Evolutionary conservation across 768 basidiomycete genomes (phyloP), one percentile per base, ranked within the genome.

Genomic region (Naematelia aurantialba): DNA sequence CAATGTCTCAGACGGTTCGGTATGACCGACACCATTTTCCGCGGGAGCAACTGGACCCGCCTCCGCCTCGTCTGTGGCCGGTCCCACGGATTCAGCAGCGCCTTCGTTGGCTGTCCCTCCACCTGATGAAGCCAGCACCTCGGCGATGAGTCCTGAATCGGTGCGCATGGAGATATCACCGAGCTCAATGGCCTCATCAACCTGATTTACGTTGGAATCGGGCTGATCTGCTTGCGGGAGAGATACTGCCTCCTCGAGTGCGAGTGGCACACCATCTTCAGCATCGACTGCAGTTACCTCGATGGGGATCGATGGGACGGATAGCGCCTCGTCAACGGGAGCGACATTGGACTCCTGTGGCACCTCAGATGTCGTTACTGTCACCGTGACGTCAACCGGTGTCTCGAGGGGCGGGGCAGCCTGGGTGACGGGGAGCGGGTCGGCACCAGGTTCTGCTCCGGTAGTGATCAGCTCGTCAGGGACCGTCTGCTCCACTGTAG

Each of bases 151-250:
- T 21, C 44, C 60, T 24, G 44, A 26, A 50, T 63, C 48, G 2
- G 59, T 64, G 29, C 39, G 25, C 56, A 67, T 65, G n/a, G 65
- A 64, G 5, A 67, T 49, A 46, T 57, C 58, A 17, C 66, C 58
- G 13, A 24, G 31, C 3, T 48, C 55, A 4, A n/a, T 21, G 30
- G 2, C 49, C 19, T 42, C 39, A 25, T 51, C 27, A 19, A n/a
- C 56, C 46, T n/a, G 12, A n/a, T 17, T 21, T 5, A 14, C 30
- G 22, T 29, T 13, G 24, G 29, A 11, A 47, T 8, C 8, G 21
- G 46, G 17, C 46, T 8, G n/a, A 8, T 8, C 34, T 39, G 8
- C 34, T 39, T 8, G 17, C 34, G 17, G 8, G 17, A 8, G 8
- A 8, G 34, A 8, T 8, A 17, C 17, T 39, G 34, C 17, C 34